phyloP scores from a whole-genome alignment of 768 basidiomycete species.

The Gymnopilus junonius region DNA sequence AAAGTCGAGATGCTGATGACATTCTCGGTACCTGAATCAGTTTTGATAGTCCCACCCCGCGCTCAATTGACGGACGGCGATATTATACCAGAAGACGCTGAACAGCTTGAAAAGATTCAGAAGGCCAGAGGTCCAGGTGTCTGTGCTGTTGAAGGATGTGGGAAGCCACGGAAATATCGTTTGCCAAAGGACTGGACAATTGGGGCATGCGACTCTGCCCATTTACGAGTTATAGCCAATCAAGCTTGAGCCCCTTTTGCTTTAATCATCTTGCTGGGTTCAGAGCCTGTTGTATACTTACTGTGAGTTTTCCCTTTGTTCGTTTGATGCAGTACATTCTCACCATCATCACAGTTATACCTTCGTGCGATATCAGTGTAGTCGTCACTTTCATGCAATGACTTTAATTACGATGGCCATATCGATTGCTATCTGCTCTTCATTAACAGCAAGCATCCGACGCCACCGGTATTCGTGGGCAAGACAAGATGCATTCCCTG shows the following conservation, averaged over 20 bases:
- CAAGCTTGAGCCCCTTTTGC: not conserved
- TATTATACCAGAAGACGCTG: conserved; percentile 7
- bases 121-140: conserved; percentile 27
- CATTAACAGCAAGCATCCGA: not conserved
- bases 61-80: not conserved
- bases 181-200: conserved; percentile 63
- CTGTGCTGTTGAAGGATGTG: conserved; percentile 67
- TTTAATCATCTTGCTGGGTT: not conserved
- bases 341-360: not conserved
- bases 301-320: conserved; percentile 1
- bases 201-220: conserved; percentile 71
- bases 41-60: conserved; percentile 8
- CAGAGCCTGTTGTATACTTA: conserved; percentile 1
- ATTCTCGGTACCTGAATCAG: conserved; percentile 54
- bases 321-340: not conserved
- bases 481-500: not conserved
- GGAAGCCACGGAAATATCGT: conserved; percentile 60
- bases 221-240: conserved; percentile 61
- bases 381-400: not conserved
- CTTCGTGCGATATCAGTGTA: not conserved
- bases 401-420: not conserved
- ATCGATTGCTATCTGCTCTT: not conserved
- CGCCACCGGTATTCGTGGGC: not conserved
- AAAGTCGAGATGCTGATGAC: conserved; percentile 49
- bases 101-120: conserved; percentile 16